Percentiles rank a stretch among this genome's conserved stretches.
These are phyloP conservation scores for Acanthamoeba rhysodes DNA, from an alignment of 208 protist species.

Conservation along the genomic window DNA sequence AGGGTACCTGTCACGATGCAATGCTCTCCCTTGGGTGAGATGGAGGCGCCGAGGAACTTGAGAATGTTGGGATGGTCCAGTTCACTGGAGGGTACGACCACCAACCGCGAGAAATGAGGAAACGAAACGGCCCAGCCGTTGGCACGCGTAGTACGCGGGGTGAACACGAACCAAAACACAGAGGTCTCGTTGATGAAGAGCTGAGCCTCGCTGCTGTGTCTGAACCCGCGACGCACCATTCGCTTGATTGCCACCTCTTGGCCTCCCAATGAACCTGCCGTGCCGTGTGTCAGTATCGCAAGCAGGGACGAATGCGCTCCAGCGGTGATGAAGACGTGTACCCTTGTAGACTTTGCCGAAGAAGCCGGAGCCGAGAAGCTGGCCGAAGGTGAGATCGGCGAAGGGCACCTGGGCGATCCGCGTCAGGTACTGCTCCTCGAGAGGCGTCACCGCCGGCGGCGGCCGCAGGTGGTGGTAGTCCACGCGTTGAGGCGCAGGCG, in stretches of 20 bases:
- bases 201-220: constrained; percentile 23
- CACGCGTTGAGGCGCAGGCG: background rate
- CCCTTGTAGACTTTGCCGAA: constrained; percentile 50
- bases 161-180: constrained; percentile 44
- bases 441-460: background rate
- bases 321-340: background rate
- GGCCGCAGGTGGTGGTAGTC: background rate
- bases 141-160: background rate
- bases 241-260: constrained; percentile 43
- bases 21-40: constrained; percentile 70
- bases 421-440: constrained; percentile 22
- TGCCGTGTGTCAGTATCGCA: background rate
- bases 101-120: no score
- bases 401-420: constrained; percentile 20
- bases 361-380: constrained; percentile 23
- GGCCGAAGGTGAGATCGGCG: background rate
- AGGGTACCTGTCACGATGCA: constrained; percentile 69
- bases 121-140: background rate
- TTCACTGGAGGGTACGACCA: background rate
- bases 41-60: constrained; percentile 55
- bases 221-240: constrained; percentile 27
- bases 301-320: background rate
- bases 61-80: constrained; percentile 67
- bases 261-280: background rate
- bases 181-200: constrained; percentile 69